Base-by-base conservation (phyloP, 176 grass and related monocot genomes). In the Guadua angustifolia region DNA sequence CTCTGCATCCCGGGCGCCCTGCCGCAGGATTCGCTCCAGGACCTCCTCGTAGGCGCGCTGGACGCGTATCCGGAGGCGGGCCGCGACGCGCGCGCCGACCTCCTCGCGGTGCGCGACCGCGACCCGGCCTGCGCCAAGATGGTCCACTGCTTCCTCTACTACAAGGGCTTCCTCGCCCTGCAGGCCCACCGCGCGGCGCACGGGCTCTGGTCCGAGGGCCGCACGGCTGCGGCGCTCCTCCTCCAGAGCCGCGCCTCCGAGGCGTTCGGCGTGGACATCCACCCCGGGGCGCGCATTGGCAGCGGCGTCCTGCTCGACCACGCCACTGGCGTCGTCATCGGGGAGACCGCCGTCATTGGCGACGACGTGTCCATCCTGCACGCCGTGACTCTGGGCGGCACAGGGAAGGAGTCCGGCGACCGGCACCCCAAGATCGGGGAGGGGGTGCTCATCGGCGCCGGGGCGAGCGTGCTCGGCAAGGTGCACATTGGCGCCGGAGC, bases 131-230 rank as follows among this genome's bases (percentile, higher is more conserved):
- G 96, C 85, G 85, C 21, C n/a, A 90, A 90, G 73, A 98, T 95
- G 93, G 88, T 92, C 2, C 96, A 98, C 80, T 98, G 93, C 87
- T 98, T 99, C 82, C 89, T 99, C 58, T 94, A 95, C 88, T 95
- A 94, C 93, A 99, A 99, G 82, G 96, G 96, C 6, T 99, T 99
- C 86, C 81, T 99, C 16, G 93, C 96, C 16, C 78, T 99, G 69
- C 96, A 99, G 73, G 88, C 82, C 10, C 89, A 99, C 91, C 91
- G 96, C 51, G 86, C 87, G 52, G 96, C 96, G 7, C 91, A 99
- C 87, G 83, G 26, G 35, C 87, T 99, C 16, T 95, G 93, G 91
- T 33, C 72, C 18, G 89, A 94, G 9, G 85, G 89, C 50, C 93
- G 93, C 9, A 3, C 14, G 5, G 80, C 86, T 6, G 49, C 91